Base-by-base conservation (phyloP, 192 early-diverging fungal genomes). In the Coemansia sp. region DNA sequence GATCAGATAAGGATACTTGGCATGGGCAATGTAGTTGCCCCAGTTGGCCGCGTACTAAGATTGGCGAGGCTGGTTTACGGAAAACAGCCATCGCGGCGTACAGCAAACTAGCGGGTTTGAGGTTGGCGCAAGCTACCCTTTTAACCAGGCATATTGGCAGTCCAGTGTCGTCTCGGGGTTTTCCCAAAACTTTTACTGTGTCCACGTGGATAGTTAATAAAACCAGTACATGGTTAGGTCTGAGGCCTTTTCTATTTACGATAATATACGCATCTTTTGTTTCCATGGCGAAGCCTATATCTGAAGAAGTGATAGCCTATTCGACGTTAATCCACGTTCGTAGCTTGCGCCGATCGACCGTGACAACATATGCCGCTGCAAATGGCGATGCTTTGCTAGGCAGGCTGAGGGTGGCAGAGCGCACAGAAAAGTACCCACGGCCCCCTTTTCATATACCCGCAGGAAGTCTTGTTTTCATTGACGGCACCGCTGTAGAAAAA, bases 361-460 rank as follows among this genome's bases (percentile, higher is more conserved):
- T 23, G 4, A 20, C 29, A 32, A 5, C 36, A 23, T 57, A 42
- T 65, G 22, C 35, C n/a, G 55, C 66, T 6, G 34, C 42, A 40
- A 59, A 32, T 33, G 67, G 73, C 17, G 41, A 32, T 15, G 73
- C 63, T 15, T 64, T 75, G 23, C 15, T 75, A 35, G 73, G 73
- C 15, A 43, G 40, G 2, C 61, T 75, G 59, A 41, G 73, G 19
- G 73, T 75, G n/a, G 68, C 68, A 14, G 58, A 61, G n/a, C 63
- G 54, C 2, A 41, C 63, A 10, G 73, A 75, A 53, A 59, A 60
- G 15, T 61, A 64, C 40, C 22, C 52, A n/a, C 5, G 13, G 9
- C 50, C 62, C 2, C 73, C 73, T 2, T 70, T 70, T 32, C 34
- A 64, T 17, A 48, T 75, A 11, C 60, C 59, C 0, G 46, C 68